phyloP scores from a whole-genome alignment of 2,329 filamentous ascomycete species.

The Dactylellina parvicollis region DNA sequence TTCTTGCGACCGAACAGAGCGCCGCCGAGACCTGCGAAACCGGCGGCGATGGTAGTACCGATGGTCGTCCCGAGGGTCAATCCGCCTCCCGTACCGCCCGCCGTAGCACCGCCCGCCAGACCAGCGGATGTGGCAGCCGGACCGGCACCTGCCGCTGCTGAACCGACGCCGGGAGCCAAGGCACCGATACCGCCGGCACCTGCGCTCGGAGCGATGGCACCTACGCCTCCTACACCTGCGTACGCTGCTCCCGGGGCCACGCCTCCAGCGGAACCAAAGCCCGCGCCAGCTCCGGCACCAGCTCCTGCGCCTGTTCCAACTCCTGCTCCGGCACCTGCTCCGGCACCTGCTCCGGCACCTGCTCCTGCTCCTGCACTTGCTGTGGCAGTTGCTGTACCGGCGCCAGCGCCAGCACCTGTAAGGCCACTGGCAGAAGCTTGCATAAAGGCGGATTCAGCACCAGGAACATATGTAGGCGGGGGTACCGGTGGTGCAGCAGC shows the following conservation, averaged over 20 bases:
- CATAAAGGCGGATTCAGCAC: slow-evolving; percentile 4
- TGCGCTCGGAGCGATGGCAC: neutral
- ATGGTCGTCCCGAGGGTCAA: slow-evolving; percentile 11
- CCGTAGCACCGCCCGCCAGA: slow-evolving; percentile 1
- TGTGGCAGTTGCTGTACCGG: neutral
- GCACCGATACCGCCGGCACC: slow-evolving; percentile 9
- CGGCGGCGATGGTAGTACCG: slow-evolving; percentile 36
- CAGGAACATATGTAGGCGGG: slow-evolving; percentile 24
- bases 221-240: slow-evolving; percentile 8
- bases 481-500: neutral
- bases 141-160: slow-evolving; percentile 13
- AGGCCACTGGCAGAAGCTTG: neutral
- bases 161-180: neutral
- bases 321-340: neutral
- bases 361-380: neutral
- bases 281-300: neutral
- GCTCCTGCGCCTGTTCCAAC: neutral
- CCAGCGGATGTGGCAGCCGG: too few species aligned
- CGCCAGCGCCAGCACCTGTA: neutral
- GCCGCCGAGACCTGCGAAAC: slow-evolving; percentile 18
- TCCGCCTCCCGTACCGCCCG: slow-evolving; percentile 30
- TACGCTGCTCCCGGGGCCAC: neutral
- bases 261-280: too few species aligned
- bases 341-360: neutral
- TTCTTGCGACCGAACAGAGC: slow-evolving; percentile 37